These are phyloP conservation scores for Camellia granthamiana DNA, from an alignment of 148 eudicot genomes.

Conservation along the genomic window DNA sequence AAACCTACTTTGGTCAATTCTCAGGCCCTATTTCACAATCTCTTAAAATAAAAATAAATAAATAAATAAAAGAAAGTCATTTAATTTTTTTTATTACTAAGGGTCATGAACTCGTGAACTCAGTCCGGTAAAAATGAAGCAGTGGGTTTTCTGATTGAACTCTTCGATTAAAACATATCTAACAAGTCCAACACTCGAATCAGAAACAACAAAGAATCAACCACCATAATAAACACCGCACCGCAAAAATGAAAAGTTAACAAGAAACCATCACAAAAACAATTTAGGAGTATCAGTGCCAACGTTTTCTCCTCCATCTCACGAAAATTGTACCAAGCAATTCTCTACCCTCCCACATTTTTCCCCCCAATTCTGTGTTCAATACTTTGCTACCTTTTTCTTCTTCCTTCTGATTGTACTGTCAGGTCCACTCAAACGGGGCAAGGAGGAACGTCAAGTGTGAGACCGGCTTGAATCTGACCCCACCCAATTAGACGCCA, in stretches of 20 bases:
- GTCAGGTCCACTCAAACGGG: constrained; percentile 53
- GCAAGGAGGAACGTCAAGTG: constrained; percentile 80
- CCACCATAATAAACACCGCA: neutral
- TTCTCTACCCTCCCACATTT: constrained; percentile 54
- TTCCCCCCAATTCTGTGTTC: neutral
- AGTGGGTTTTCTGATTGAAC: no score
- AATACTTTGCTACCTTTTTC: neutral
- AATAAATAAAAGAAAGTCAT: no score
- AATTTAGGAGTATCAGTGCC: neutral
- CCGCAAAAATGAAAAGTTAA: neutral
- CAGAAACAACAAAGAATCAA: neutral
- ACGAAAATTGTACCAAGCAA: constrained; percentile 51
- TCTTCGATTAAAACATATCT: no score
- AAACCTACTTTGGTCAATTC: no score
- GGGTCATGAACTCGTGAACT: no score
- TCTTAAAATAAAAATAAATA: no score
- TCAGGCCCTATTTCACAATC: no score
- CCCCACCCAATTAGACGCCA: constrained; percentile 99
- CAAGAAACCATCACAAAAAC: constrained; percentile 6
- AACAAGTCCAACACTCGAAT: no score
- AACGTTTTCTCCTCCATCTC: constrained; percentile 57
- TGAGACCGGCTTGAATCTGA: constrained; percentile 83
- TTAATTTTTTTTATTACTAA: no score
- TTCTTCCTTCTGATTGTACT: neutral
- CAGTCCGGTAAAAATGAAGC: no score